Base-by-base conservation (phyloP, 2,329 filamentous ascomycete genomes). In the Fusarium pilosicola region DNA sequence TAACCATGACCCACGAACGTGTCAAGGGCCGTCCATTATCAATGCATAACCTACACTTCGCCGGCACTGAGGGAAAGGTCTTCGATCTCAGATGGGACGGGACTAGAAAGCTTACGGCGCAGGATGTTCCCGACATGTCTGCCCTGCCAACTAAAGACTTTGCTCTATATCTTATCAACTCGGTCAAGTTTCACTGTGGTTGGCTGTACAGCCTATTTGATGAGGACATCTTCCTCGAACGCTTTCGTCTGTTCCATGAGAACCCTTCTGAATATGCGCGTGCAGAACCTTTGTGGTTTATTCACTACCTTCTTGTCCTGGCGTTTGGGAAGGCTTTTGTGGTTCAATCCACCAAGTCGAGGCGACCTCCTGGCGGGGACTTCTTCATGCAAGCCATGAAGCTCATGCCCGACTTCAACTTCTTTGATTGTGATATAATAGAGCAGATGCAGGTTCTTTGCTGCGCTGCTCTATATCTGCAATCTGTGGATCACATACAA, bases 291-390 rank as follows among this genome's bases (percentile, higher is more conserved):
- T 49, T 76, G 8, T 76, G 74, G 74, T 73, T 74, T 46, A 32
- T 74, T 13, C 74, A 76, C 41, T 76, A 76, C 14, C 65, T 76
- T 12, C 48, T 76, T 17, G 55, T 76, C 7, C 34, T 76, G 24
- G 74, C 74, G 3, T 65, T 76, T 28, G 74, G 74, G 4, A 74
- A 76, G 15, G 68, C 74, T 0, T 76, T 76, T 42, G 69, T 76
- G 28, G 69, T 73, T 5, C 74, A 76, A 12, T 68, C 65, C 4
- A 68, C 65, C 8, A 76, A 75, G 24, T 71, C 71, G 7, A 58
- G 30, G 18, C 52, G 61, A 1, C 74, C 74, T 32, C 74, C 74
- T 12, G 74, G 74, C 0, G 58, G 48, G 0, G 74, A 75, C 6
- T 51, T 76, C 6, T 76, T 76, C 22, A 38, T 68, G 7, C 71